Evolutionary conservation across 257 asterid genomes (phyloP).

Genomic region (Nicotiana paniculata): DNA sequence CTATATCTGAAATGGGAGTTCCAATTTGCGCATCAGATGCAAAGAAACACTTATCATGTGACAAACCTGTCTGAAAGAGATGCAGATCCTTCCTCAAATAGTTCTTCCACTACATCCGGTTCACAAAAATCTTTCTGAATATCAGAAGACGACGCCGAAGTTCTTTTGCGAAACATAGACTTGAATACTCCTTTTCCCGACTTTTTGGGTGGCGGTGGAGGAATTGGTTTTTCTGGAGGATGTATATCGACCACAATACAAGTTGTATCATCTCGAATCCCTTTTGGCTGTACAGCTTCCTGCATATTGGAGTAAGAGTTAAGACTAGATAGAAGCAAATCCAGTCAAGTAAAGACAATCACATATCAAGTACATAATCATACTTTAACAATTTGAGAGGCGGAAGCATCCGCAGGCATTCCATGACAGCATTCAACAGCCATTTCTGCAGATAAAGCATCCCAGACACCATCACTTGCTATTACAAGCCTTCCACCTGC

Average conservation of each 20-base stretch:
- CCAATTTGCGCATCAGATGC: background rate
- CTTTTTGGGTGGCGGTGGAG: conserved; percentile 57
- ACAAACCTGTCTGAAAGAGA: conserved; percentile 80
- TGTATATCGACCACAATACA: conserved; percentile 85
- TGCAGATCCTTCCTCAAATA: conserved; percentile 95
- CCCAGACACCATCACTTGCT: conserved; percentile 99
- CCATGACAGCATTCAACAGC: conserved; percentile 88
- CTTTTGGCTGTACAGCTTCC: conserved; percentile 84
- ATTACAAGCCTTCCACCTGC: conserved; percentile 89
- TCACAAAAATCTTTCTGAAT: conserved; percentile 50
- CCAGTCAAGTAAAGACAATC: background rate
- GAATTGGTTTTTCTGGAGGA: conserved; percentile 60
- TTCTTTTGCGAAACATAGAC: conserved; percentile 72
- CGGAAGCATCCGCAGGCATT: conserved; percentile 83
- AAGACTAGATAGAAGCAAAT: conserved; percentile 9
- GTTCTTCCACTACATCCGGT: conserved; percentile 74
- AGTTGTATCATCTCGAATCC: conserved; percentile 97
- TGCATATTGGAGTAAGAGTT: conserved; percentile 19
- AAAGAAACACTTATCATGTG: background rate
- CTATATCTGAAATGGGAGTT: background rate
- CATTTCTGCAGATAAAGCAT: conserved; percentile 76
- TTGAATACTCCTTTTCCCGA: conserved; percentile 72
- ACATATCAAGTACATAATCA: background rate
- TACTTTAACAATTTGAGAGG: conserved; percentile 90
- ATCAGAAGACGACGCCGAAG: conserved; percentile 54